Evolutionary conservation across 768 basidiomycete genomes (phyloP), one percentile per base, ranked within the genome.

Genomic region (Podaxis sp.): DNA sequence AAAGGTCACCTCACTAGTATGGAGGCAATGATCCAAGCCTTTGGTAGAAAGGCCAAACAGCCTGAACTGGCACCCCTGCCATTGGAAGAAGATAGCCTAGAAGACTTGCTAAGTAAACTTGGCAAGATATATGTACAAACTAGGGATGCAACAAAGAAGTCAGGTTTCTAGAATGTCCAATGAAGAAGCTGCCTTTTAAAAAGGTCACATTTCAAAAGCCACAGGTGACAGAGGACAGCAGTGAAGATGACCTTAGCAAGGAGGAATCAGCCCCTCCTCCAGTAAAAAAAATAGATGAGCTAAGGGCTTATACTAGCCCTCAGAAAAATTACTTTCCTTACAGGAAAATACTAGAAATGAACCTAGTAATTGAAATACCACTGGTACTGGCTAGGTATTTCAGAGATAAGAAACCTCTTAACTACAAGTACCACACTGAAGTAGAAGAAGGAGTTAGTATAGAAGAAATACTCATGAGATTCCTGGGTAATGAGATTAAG

Each of bases 111-210:
- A 12, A 7, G 15, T 8, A 33, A 50, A 36, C 17, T 56, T 4
- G 48, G 10, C 13, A 38, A 40, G 1, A 46, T 56, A 2, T 28
- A 26, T 4, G n/a, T 26, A 1, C 40, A 48, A 17, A 36, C 46
- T 0, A 46, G 50, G 33, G 8, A 22, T 0, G 40, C 8, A 40
- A 40, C 10, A 4, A 46, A 53, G 12, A 40, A 60, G n/a, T 26
- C 15, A 51, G 63, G 41, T 64, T 64, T 64, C 51, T 58, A 59
- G 24, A 26, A 22, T 26, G 57, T 59, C 53, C 51, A 44, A 54
- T 49, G 63, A 64, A 52, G 57, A 56, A 54, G 30, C 13, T 58
- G 4, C 10, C 63, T 40, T 24, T 46, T 24, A 64, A 54, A 13
- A 52, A 52, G 51, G 52, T 53, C 44, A 10, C 15, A 3, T 48